Conservation (phyloP, 2,329 filamentous ascomycete genomes). For the Paraconiothyrium brasiliense region DNA sequence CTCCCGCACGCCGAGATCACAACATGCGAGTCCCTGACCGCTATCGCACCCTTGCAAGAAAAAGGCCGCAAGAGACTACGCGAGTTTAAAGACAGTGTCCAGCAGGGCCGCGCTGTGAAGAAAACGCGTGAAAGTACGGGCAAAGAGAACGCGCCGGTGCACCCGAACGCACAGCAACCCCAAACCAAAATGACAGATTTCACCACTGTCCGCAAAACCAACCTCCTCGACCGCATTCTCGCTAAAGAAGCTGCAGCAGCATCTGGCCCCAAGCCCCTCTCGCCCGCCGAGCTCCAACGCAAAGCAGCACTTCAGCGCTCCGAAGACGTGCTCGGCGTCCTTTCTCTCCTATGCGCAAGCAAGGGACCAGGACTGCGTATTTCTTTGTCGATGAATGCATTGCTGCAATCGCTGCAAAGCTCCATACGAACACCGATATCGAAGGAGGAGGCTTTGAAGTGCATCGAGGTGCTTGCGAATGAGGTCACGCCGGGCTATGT, state of each 20-base stretch:
- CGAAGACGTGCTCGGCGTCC: slow-evolving; percentile 55
- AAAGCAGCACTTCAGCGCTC: slow-evolving; percentile 57
- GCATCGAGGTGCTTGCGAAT: slow-evolving; percentile 53
- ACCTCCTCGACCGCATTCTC: slow-evolving; percentile 61
- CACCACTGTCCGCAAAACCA: slow-evolving; percentile 53
- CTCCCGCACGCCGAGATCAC: slow-evolving; percentile 66
- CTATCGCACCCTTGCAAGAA: slow-evolving; percentile 66
- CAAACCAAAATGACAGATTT: slow-evolving; percentile 50
- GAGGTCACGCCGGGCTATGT: slow-evolving; percentile 58
- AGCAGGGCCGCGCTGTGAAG: slow-evolving; percentile 44
- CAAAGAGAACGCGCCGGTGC: slow-evolving; percentile 42
- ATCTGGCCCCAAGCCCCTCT: slow-evolving; percentile 49
- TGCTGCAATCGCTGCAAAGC: slow-evolving; percentile 55
- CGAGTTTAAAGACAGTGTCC: slow-evolving; percentile 71
- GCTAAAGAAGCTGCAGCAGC: slow-evolving; percentile 58
- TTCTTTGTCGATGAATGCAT: slow-evolving; percentile 55
- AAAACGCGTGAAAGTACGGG: slow-evolving; percentile 38
- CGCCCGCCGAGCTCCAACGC: slow-evolving; percentile 55
- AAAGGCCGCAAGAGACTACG: slow-evolving; percentile 76
- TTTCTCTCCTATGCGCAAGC: slow-evolving; percentile 53
- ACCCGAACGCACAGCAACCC: slow-evolving; percentile 18
- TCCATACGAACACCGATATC: slow-evolving; percentile 58
- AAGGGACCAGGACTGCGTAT: slow-evolving; percentile 45
- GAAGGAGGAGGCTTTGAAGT: slow-evolving; percentile 55
- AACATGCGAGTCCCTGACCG: slow-evolving; percentile 61